Percentiles rank a stretch among this genome's conserved stretches.
Evolutionary conservation across 2,329 filamentous ascomycete genomes (phyloP).

Genomic region (Colletotrichum somersetense): DNA sequence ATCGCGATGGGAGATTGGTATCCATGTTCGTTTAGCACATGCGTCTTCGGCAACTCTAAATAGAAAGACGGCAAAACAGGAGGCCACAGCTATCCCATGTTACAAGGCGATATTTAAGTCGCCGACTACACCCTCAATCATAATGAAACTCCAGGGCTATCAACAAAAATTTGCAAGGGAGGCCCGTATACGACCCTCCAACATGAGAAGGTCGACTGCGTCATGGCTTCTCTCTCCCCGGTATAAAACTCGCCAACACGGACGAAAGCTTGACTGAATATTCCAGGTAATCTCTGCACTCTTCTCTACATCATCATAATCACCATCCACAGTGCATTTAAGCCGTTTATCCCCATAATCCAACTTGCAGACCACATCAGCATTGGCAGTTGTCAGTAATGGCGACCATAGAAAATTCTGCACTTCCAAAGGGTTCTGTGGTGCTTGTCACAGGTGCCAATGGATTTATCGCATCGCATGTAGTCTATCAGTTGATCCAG

Average conservation of each 20-base stretch:
- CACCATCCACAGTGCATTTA: no score
- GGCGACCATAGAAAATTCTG: constrained; percentile 20
- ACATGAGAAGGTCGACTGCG: neutral
- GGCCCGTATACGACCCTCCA: neutral
- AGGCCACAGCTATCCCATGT: no score
- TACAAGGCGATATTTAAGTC: no score
- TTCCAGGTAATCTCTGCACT: neutral
- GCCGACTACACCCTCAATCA: neutral
- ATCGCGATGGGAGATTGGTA: no score
- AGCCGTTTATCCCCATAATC: neutral
- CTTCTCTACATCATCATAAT: neutral
- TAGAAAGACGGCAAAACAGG: no score
- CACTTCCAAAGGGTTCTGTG: constrained; percentile 48
- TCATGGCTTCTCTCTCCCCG: neutral
- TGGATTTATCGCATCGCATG: constrained; percentile 56
- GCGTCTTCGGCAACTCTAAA: no score
- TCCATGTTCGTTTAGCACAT: no score
- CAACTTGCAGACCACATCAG: neutral
- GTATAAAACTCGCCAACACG: neutral
- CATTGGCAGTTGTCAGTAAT: neutral
- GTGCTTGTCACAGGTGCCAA: constrained; percentile 59
- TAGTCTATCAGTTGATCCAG: constrained; percentile 54
- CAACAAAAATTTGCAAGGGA: neutral
- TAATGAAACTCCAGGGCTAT: neutral
- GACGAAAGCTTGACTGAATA: neutral